These are phyloP conservation scores for Penicillium chermesinum DNA, from an alignment of 495 filamentous ascomycete genomes.

Conservation along the genomic window DNA sequence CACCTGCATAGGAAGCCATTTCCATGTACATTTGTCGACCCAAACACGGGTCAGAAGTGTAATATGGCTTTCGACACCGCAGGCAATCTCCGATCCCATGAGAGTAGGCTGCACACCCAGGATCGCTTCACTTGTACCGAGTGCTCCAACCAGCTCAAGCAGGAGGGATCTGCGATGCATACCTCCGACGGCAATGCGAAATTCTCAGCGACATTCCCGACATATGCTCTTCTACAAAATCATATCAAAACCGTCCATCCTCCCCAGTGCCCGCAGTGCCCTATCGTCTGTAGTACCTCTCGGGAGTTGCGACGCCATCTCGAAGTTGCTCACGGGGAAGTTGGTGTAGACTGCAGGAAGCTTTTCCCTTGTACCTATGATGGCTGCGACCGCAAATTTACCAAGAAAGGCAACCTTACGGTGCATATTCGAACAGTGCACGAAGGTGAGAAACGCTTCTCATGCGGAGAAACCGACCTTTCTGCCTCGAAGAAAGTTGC, in stretches of 20 bases:
- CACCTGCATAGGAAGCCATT: constrained; percentile 69
- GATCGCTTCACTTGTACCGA: constrained; percentile 67
- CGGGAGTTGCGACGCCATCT: constrained; percentile 63
- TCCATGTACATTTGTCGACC: constrained; percentile 55
- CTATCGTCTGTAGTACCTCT: constrained; percentile 54
- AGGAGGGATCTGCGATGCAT: constrained; percentile 14
- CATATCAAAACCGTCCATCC: constrained; percentile 71
- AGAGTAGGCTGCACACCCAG: constrained; percentile 62
- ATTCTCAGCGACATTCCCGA: constrained; percentile 57
- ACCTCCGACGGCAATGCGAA: constrained; percentile 6
- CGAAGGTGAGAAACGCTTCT: constrained; percentile 57
- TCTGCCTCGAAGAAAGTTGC: constrained; percentile 50
- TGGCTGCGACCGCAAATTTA: constrained; percentile 68
- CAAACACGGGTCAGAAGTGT: constrained; percentile 56
- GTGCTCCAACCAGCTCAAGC: constrained; percentile 43
- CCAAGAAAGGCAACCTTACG: constrained; percentile 70
- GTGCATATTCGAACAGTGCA: constrained; percentile 74
- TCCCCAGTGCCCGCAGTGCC: constrained; percentile 69
- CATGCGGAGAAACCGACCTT: constrained; percentile 66
- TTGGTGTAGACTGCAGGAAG: constrained; percentile 56
- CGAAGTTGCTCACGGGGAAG: constrained; percentile 61
- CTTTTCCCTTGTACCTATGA: constrained; percentile 56
- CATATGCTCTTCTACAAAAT: constrained; percentile 59
- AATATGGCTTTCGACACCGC: constrained; percentile 64
- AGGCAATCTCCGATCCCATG: constrained; percentile 63